These are phyloP conservation scores for Backusella morwellensis DNA, from an alignment of 192 early-diverging fungal genomes.

Conservation along the genomic window DNA sequence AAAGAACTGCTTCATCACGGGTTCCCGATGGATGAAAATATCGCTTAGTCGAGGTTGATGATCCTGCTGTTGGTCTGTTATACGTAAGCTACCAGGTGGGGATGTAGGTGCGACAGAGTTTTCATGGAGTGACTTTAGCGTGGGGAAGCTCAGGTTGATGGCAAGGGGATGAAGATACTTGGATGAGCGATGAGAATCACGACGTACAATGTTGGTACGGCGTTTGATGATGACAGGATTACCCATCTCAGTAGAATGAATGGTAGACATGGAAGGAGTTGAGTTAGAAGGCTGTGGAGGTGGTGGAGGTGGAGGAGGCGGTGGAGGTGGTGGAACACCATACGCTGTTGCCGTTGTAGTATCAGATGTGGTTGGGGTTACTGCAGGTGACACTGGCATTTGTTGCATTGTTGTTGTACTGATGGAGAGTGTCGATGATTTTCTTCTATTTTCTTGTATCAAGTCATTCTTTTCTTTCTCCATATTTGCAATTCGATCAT, in stretches of 20 bases:
- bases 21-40: not conserved
- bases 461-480: not conserved
- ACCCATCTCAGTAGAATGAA: not conserved
- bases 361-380: not conserved
- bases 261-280: not conserved
- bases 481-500: slow-evolving; percentile 8
- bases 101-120: not conserved
- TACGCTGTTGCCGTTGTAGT: slow-evolving; percentile 15
- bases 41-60: not conserved
- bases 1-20: slow-evolving; percentile 41
- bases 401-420: not conserved
- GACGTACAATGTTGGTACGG: not conserved
- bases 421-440: not conserved
- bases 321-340: slow-evolving; percentile 18
- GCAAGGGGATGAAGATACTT: slow-evolving; percentile 21
- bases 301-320: slow-evolving; percentile 18
- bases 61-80: not conserved
- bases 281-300: slow-evolving; percentile 22
- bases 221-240: not conserved
- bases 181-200: slow-evolving; percentile 8
- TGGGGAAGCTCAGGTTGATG: slow-evolving; percentile 23
- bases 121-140: slow-evolving; percentile 31
- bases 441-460: not conserved
- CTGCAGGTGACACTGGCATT: not conserved
- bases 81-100: not conserved